Conservation (phyloP, 805 yeast species). For the Ogataea dorogensis region DNA sequence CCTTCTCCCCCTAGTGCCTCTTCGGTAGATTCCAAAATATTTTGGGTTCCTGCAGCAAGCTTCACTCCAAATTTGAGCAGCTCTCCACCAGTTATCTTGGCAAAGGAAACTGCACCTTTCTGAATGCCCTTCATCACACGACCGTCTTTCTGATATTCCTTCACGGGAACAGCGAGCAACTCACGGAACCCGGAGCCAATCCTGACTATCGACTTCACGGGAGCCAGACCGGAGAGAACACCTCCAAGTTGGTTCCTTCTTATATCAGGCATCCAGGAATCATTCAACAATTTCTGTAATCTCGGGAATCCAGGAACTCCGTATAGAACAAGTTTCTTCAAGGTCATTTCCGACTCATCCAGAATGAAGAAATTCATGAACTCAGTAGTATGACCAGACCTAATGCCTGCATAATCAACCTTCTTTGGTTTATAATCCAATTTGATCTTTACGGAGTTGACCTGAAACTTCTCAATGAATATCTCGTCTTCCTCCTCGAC, state of each 20-base stretch:
- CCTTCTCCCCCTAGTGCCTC: conserved; percentile 77
- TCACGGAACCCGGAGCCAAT: conserved; percentile 78
- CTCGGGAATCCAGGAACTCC: conserved; percentile 77
- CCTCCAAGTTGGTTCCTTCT: conserved; percentile 77
- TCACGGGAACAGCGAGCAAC: conserved; percentile 67
- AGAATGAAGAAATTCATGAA: conserved; percentile 84
- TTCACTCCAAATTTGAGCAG: conserved; percentile 78
- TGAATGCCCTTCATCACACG: conserved; percentile 66
- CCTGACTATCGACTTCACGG: conserved; percentile 72
- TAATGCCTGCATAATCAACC: conserved; percentile 77
- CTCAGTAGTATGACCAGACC: conserved; percentile 85
- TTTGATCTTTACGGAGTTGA: conserved; percentile 58
- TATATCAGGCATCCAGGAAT: conserved; percentile 88
- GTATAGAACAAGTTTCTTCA: conserved; percentile 61
- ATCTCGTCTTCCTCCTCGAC: conserved; percentile 47
- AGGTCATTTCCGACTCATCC: conserved; percentile 75
- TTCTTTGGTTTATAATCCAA: conserved; percentile 92
- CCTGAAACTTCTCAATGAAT: conserved; percentile 66
- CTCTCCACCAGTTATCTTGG: conserved; percentile 78
- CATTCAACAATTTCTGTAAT: conserved; percentile 53
- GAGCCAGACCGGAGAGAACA: conserved; percentile 79
- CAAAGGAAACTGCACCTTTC: conserved; percentile 71
- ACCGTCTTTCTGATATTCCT: conserved; percentile 74
- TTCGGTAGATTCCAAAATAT: conserved; percentile 75
- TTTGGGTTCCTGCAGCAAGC: conserved; percentile 85